These are phyloP conservation scores for baker's yeast (Saccharomyces cerevisiae) DNA, from an alignment of 805 yeast genomes.

Conservation along the genomic window DNA sequence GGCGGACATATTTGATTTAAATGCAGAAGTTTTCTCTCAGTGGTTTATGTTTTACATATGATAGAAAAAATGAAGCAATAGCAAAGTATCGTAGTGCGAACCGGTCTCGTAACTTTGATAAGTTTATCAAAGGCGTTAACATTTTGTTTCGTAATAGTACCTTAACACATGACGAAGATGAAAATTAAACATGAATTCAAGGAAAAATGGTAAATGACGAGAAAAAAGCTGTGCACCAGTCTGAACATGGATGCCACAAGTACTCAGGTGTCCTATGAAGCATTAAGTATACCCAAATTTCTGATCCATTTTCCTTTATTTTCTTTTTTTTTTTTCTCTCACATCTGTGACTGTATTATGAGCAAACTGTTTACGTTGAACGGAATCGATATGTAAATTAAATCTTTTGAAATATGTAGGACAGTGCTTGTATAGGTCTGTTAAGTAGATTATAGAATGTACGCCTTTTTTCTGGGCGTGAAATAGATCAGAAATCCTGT, in stretches of 20 bases:
- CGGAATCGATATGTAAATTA: no score
- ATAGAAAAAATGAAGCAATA: not conserved
- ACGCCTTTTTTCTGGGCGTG: no score
- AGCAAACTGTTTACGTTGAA: not conserved
- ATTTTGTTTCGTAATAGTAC: conserved; percentile 1
- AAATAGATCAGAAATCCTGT: no score
- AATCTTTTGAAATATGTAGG: not conserved
- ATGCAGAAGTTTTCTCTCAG: no score
- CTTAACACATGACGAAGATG: not conserved
- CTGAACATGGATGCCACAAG: conserved; percentile 17
- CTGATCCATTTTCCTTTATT: conserved; percentile 18
- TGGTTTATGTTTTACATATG: no score
- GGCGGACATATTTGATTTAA: conserved; percentile 1
- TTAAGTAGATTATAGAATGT: no score
- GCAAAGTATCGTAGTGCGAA: not conserved
- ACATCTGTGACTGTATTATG: not conserved
- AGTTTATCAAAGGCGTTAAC: conserved; percentile 2
- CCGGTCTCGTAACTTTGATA: conserved; percentile 1
- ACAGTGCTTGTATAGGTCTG: not conserved
- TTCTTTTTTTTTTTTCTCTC: not conserved
- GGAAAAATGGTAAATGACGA: conserved; percentile 16
- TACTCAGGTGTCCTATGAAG: conserved; percentile 32
- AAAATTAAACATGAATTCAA: not conserved
- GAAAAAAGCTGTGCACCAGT: conserved; percentile 26
- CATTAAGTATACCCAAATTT: conserved; percentile 34